Conservation (phyloP, 1,284 basidiomycete species). For the Sparassis latifolia region DNA sequence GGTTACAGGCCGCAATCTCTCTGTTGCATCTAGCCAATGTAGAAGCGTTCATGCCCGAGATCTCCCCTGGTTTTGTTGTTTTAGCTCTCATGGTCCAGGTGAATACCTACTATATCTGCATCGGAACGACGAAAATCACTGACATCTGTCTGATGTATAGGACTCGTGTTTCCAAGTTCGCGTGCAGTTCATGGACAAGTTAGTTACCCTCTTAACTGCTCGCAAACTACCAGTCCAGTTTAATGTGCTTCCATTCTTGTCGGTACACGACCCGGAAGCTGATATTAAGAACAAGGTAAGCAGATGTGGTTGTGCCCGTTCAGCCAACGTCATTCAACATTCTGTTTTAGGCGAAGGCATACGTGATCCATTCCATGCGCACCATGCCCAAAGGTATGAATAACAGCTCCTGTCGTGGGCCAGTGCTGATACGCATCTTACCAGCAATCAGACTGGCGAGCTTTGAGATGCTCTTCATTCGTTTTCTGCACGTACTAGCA, state of each 20-base stretch:
- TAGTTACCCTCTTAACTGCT: constrained; percentile 54
- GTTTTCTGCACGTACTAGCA: constrained; percentile 82
- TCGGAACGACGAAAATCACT: too few species aligned
- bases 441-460: constrained; percentile 56
- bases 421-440: background rate
- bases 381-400: constrained; percentile 40
- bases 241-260: constrained; percentile 83
- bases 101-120: background rate
- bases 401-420: background rate
- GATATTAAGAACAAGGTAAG: constrained; percentile 64
- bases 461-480: constrained; percentile 81
- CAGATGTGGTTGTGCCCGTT: background rate
- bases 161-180: constrained; percentile 90
- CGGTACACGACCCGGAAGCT: constrained; percentile 86
- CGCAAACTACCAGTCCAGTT: constrained; percentile 67
- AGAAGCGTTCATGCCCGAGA: constrained; percentile 51
- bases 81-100: constrained; percentile 80
- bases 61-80: constrained; percentile 59
- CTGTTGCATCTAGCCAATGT: constrained; percentile 76
- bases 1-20: constrained; percentile 77
- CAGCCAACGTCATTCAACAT: background rate
- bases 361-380: constrained; percentile 43
- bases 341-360: constrained; percentile 46
- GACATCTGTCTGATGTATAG: constrained; percentile 29
- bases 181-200: constrained; percentile 69